Conservation (phyloP, 2,329 filamentous ascomycete genomes). For the Neonectria neomacrospora region DNA sequence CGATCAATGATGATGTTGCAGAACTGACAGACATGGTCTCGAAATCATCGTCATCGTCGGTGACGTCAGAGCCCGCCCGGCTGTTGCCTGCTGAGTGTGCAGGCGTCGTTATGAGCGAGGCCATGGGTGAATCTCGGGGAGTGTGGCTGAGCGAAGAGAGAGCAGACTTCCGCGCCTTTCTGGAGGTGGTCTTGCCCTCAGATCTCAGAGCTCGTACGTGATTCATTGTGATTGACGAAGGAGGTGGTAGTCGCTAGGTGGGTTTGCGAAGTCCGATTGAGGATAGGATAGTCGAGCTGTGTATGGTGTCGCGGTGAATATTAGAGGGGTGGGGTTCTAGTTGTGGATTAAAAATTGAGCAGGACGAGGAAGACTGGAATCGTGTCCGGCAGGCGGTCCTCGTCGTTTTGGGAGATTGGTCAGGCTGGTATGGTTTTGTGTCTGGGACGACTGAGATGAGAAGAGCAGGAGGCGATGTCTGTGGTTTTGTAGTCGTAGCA, state of each 20-base stretch:
- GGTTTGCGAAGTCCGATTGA: neutral
- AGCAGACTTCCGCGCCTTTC: conserved; percentile 71
- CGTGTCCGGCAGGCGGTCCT: conserved; percentile 40
- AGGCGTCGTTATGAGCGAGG: conserved; percentile 68
- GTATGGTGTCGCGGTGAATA: neutral
- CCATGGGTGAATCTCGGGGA: conserved; percentile 66
- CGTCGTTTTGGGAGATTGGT: conserved; percentile 31
- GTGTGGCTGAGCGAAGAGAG: conserved; percentile 68
- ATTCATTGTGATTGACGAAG: conserved; percentile 59
- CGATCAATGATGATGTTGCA: conserved; percentile 56
- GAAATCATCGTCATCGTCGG: conserved; percentile 62
- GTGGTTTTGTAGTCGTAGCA: conserved; percentile 37
- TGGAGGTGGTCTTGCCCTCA: conserved; percentile 77
- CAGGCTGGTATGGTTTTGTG: conserved; percentile 39
- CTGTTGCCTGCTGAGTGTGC: conserved; percentile 69
- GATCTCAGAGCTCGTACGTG: conserved; percentile 73
- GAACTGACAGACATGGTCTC: conserved; percentile 60
- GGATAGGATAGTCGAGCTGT: neutral
- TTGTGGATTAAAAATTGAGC: neutral
- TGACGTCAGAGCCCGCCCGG: conserved; percentile 70
- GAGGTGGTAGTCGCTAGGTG: conserved; percentile 8
- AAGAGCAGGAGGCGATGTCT: conserved; percentile 33
- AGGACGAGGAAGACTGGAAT: conserved; percentile 41
- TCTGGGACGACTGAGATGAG: conserved; percentile 37
- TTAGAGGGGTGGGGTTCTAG: neutral